Base-by-base conservation (phyloP, 2,329 filamentous ascomycete species). In the Echinosphaeria canescens region DNA sequence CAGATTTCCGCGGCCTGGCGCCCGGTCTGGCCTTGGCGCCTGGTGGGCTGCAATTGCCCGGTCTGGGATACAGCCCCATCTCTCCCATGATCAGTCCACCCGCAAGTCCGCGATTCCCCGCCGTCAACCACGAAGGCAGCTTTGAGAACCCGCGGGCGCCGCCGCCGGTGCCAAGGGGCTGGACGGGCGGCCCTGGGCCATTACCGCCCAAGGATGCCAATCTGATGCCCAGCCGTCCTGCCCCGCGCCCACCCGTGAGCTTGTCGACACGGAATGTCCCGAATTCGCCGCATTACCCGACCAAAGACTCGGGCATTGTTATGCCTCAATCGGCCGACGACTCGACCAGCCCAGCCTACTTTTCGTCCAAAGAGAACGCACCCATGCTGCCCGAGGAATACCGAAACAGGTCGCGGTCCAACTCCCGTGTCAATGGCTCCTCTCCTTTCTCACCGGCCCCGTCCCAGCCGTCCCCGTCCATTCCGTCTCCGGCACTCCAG, bases 131-230 rank as follows among this genome's bases (percentile, higher is more conserved):
- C 53, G 74, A 82, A 61, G 78, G 80, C 44, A 95, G 81, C 56
- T 98, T 95, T 50, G 88, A 95, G 53, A 95, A 98, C 44, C 88
- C 88, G 26, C 69, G 88, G 42, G 79, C 85, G 12, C 79, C 88
- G 22, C 88, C 88, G 34, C 88, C 85, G 9, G 78, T 93, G 32
- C 84, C 30, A 46, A 63, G 42, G 47, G 57, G 56, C 26, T 51
- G 59, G 30, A n/a, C n/a, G n/a, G n/a, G n/a, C n/a, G n/a, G n/a
- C n/a, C n/a, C n/a, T n/a, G 51, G 49, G 31, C 52, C 48, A 24
- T 44, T 53, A 17, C 51, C 54, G 23, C 44, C 49, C 29, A 63
- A 64, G 43, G 64, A 68, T 34, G 45, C 61, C 33, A 62, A 63
- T 33, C 54, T 82, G 40, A 61, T 91, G 42, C 84, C 88, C 26